A percentile compares a stretch with the other conserved stretches of the same genome.
These are phyloP conservation scores for Austropuccinia psidii DNA, from an alignment of 1,284 basidiomycete species.

Conservation along the genomic window DNA sequence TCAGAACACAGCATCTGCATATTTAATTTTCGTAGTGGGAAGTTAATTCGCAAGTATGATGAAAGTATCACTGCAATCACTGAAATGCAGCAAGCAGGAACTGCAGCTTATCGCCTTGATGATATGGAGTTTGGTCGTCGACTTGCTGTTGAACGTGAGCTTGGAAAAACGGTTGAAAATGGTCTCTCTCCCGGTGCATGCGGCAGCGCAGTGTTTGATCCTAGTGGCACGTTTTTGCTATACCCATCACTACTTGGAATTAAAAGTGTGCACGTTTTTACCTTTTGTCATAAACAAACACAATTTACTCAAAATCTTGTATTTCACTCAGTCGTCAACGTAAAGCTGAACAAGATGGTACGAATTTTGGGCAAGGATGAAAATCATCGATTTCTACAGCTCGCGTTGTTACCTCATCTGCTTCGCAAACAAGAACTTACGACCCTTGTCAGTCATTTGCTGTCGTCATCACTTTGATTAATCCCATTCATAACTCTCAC, in stretches of 20 bases:
- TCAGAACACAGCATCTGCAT: constrained; percentile 84
- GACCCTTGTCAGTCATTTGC: constrained; percentile 58
- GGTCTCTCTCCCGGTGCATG: constrained; percentile 54
- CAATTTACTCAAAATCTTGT: neutral
- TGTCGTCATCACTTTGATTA: constrained; percentile 8
- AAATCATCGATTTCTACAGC: constrained; percentile 77
- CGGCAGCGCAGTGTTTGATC: constrained; percentile 78
- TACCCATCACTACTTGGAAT: constrained; percentile 91
- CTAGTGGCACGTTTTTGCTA: constrained; percentile 84
- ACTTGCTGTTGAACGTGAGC: constrained; percentile 79
- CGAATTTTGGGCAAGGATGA: constrained; percentile 90
- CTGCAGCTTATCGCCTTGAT: constrained; percentile 80
- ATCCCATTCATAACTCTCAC: neutral
- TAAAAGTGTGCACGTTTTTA: constrained; percentile 59
- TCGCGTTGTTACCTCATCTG: constrained; percentile 84
- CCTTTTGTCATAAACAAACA: neutral
- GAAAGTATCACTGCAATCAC: constrained; percentile 84
- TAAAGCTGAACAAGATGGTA: constrained; percentile 83
- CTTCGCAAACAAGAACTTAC: constrained; percentile 76
- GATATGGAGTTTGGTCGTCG: constrained; percentile 99
- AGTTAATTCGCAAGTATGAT: constrained; percentile 85
- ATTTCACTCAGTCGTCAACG: constrained; percentile 71
- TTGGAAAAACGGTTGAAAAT: constrained; percentile 61
- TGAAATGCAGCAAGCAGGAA: constrained; percentile 72
- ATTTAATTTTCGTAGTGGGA: constrained; percentile 83